phyloP scores from a whole-genome alignment of 1,284 basidiomycete species.

The Heliocybe sulcata region DNA sequence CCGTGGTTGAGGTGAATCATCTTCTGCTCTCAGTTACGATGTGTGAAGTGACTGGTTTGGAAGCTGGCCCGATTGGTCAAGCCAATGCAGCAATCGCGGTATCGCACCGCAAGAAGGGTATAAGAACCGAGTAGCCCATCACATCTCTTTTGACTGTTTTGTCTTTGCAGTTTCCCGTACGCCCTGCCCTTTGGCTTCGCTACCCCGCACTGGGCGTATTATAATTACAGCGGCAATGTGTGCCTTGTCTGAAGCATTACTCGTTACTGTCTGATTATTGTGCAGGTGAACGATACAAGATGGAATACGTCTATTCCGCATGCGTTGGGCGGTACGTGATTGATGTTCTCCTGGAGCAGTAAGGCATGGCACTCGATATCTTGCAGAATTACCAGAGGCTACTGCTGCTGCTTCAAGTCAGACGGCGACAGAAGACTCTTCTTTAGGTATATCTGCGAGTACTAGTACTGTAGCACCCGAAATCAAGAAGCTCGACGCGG shows the following conservation, averaged over 20 bases:
- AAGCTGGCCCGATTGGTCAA: not conserved
- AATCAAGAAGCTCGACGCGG: not conserved
- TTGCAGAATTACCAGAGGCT: not conserved
- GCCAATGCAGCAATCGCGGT: not conserved
- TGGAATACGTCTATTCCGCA: not conserved
- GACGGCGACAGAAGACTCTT: not conserved
- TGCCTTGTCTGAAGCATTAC: not conserved
- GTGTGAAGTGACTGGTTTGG: not conserved
- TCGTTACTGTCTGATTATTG: not conserved
- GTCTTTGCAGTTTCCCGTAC: not conserved
- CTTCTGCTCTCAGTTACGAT: not conserved
- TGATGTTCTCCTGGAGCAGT: not conserved
- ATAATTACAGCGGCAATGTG: not conserved
- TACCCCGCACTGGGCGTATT: not conserved
- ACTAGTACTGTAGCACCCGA: not conserved
- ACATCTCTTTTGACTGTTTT: not conserved
- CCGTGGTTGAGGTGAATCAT: not conserved
- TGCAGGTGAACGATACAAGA: not conserved
- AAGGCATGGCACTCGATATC: not conserved
- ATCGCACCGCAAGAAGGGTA: not conserved
- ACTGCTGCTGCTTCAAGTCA: not conserved
- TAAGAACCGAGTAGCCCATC: not conserved
- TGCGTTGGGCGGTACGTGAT: not conserved
- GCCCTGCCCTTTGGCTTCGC: not conserved
- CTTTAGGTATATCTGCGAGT: not conserved